These are phyloP conservation scores for Pleurotus platypus DNA, from an alignment of 768 basidiomycete genomes.

Conservation along the genomic window DNA sequence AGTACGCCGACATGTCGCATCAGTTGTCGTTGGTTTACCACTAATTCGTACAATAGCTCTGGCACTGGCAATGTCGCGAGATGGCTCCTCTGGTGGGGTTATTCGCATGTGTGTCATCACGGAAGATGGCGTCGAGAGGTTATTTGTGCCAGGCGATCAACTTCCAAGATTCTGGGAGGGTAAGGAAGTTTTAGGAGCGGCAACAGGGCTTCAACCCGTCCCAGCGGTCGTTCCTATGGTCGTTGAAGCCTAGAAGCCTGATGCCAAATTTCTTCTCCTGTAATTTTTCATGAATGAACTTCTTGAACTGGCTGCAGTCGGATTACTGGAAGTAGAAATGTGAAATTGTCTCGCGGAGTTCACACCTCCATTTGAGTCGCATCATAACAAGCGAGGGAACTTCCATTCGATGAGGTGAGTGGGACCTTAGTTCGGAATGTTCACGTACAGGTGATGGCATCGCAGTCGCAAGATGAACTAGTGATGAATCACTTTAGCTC, in stretches of 20 bases:
- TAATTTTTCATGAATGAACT: slow-evolving; percentile 6
- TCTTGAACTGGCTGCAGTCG: not conserved
- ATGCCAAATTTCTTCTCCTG: slow-evolving; percentile 5
- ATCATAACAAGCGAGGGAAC: not conserved
- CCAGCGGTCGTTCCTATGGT: slow-evolving; percentile 43
- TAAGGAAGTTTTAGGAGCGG: slow-evolving; percentile 57
- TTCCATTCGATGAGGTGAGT: not conserved
- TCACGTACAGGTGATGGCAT: slow-evolving; percentile 19
- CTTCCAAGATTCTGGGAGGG: slow-evolving; percentile 92
- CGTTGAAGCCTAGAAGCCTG: slow-evolving; percentile 34
- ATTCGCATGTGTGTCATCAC: slow-evolving; percentile 98
- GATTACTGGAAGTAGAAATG: no score
- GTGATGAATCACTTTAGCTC: slow-evolving; percentile 4
- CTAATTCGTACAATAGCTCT: slow-evolving; percentile 53
- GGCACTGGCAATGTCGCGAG: slow-evolving; percentile 93
- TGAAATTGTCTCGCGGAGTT: slow-evolving; percentile 2
- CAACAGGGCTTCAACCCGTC: slow-evolving; percentile 24
- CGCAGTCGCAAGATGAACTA: slow-evolving; percentile 2
- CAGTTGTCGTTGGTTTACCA: slow-evolving; percentile 5
- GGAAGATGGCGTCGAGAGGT: slow-evolving; percentile 83
- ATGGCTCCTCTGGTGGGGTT: slow-evolving; percentile 96
- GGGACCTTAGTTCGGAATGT: slow-evolving; percentile 20
- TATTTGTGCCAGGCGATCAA: slow-evolving; percentile 89
- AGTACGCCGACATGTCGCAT: slow-evolving; percentile 49
- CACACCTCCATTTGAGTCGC: not conserved